Conservation (phyloP, 2,329 filamentous ascomycete species). For the Diaporthe longicolla region DNA sequence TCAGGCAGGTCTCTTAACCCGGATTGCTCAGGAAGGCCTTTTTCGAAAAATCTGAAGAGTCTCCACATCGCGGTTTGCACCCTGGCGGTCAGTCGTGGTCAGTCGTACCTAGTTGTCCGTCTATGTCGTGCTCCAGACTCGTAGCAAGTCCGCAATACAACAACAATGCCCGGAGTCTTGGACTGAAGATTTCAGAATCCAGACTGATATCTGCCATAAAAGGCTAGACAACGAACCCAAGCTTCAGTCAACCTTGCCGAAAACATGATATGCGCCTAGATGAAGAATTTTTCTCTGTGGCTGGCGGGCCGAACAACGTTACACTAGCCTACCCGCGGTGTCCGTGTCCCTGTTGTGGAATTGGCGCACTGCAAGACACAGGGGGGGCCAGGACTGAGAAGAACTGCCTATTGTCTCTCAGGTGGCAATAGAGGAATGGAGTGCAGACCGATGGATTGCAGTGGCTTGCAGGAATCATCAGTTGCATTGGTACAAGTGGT, state of each 20-base stretch:
- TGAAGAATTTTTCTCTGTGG: neutral
- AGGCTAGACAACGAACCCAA: neutral
- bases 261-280: neutral
- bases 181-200: neutral
- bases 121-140: neutral
- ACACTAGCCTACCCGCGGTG: neutral
- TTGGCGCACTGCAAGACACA: neutral
- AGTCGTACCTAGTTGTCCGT: neutral
- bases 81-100: neutral
- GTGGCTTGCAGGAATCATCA: neutral
- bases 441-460: neutral
- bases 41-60: neutral
- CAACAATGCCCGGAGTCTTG: neutral
- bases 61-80: neutral
- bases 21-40: no score
- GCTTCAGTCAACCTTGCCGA: neutral
- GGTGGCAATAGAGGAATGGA: neutral
- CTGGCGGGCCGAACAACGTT: neutral
- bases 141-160: neutral
- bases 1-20: no score
- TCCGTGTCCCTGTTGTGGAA: neutral
- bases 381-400: neutral
- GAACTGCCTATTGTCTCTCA: neutral
- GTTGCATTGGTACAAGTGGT: neutral
- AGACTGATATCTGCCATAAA: neutral